Base-by-base conservation (phyloP, 192 early-diverging fungal species). In the Dispira simplex region DNA sequence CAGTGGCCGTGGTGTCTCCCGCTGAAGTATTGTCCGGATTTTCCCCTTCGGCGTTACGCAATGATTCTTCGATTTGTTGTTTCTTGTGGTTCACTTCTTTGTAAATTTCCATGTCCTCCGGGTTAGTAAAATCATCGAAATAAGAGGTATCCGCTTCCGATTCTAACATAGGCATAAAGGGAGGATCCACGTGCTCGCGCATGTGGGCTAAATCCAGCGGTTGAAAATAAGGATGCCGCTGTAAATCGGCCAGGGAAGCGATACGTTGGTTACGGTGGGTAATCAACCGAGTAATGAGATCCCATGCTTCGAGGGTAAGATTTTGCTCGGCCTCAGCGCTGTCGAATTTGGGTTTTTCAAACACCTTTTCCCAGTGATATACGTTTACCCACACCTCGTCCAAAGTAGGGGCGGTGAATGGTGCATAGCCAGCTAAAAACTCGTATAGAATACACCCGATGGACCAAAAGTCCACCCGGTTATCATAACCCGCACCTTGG, bases 311-410 rank as follows among this genome's bases (percentile, higher is more conserved):
- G 63, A 89, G 82, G 0, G 82, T 77, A 48, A 93, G 64, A 67
- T 89, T 90, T 64, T 85, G 82, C 68, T 86, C 89, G 47, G 80
- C 84, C 67, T 91, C 90, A 39, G 75, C 72, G 11, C 87, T 86
- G 49, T 79, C 75, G 71, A 89, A 92, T 46, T 85, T 76, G 25
- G 90, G 90, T n/a, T 86, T 68, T 68, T 83, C 84, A 67, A 93
- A 77, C 0, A 89, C 86, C 51, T 77, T 77, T 46, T 73, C 67
- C 87, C 87, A 91, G 73, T 90, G 82, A 75, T 86, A 89, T 11
- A 93, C 83, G 72, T 91, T 93, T 67, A 85, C 80, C 85, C 91
- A 92, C 10, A 90, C 82, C 46, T 86, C 84, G 66, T 88, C 85
- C 11, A 78, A 76, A 1, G 77, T 77, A 0, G 77, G 72, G 3